These are phyloP conservation scores for Aquilaria yunnanensis DNA, from an alignment of 345 rosid species.

Conservation along the genomic window DNA sequence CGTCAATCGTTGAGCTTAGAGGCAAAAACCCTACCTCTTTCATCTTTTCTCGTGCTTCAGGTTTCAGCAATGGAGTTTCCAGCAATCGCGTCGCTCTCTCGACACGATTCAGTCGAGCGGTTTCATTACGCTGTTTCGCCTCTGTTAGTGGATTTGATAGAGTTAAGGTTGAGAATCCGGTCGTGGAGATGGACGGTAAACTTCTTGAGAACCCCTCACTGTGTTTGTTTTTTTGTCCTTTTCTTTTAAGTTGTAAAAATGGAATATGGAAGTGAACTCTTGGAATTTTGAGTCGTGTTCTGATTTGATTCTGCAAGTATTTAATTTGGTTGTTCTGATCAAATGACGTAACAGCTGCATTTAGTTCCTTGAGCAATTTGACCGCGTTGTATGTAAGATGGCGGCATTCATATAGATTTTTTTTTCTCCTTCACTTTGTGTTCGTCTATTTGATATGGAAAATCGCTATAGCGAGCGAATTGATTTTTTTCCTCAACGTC, in stretches of 20 bases:
- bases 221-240: not conserved
- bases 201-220: conserved; percentile 17
- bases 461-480: too few relatives aligned
- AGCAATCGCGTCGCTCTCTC: conserved; percentile 27
- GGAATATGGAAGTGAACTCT: too few relatives aligned
- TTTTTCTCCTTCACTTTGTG: too few relatives aligned
- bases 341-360: too few relatives aligned
- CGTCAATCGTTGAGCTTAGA: conserved; percentile 18
- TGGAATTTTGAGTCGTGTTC: too few relatives aligned
- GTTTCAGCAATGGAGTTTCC: conserved; percentile 15
- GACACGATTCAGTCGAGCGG: conserved; percentile 17
- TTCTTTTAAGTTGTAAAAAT: not conserved
- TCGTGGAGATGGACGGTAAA: conserved; percentile 70
- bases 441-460: too few relatives aligned
- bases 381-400: too few relatives aligned
- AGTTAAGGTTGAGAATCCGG: conserved; percentile 48
- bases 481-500: too few relatives aligned
- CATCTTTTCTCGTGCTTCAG: conserved; percentile 15
- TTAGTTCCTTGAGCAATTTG: too few relatives aligned
- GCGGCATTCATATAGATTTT: too few relatives aligned
- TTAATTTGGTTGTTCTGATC: too few relatives aligned
- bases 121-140: conserved; percentile 44
- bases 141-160: conserved; percentile 33
- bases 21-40: conserved; percentile 21
- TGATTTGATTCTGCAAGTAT: too few relatives aligned